Percentiles rank a stretch among this genome's conserved stretches.
Evolutionary conservation across 148 eudicot genomes (phyloP).

Genomic region (Amaranthus hypochondriacus): DNA sequence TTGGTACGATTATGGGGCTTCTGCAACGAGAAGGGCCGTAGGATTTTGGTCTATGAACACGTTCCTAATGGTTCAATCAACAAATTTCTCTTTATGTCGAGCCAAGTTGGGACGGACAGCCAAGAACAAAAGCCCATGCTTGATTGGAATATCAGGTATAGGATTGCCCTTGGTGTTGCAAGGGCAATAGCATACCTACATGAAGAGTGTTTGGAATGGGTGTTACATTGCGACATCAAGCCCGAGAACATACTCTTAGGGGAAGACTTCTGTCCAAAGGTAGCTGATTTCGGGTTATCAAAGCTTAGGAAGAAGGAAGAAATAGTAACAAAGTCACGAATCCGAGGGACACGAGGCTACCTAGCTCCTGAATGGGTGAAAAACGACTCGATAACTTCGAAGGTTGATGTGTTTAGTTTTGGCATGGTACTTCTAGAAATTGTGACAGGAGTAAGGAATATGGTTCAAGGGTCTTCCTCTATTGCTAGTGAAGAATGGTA

Average conservation of each 20-base stretch:
- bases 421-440: constrained; percentile 77
- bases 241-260: constrained; percentile 86
- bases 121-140: constrained; percentile 44
- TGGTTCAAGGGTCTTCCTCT: constrained; percentile 32
- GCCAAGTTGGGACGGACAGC: background rate
- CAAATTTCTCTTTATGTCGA: constrained; percentile 44
- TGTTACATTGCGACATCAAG: constrained; percentile 81
- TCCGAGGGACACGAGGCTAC: constrained; percentile 84
- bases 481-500: constrained; percentile 77
- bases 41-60: constrained; percentile 75
- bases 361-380: constrained; percentile 88
- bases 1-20: constrained; percentile 88
- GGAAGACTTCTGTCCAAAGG: constrained; percentile 85
- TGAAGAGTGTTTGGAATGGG: constrained; percentile 91
- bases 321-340: constrained; percentile 48
- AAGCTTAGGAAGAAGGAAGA: constrained; percentile 75
- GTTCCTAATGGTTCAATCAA: constrained; percentile 82
- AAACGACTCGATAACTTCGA: constrained; percentile 61
- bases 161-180: constrained; percentile 85
- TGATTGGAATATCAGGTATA: constrained; percentile 77
- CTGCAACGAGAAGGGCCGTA: constrained; percentile 73
- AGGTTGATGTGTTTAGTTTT: constrained; percentile 83
- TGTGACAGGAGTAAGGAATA: constrained; percentile 63
- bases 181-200: constrained; percentile 88
- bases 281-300: constrained; percentile 80